Conservation (phyloP, 192 early-diverging fungal species). For the Gaertneriomyces sp. region DNA sequence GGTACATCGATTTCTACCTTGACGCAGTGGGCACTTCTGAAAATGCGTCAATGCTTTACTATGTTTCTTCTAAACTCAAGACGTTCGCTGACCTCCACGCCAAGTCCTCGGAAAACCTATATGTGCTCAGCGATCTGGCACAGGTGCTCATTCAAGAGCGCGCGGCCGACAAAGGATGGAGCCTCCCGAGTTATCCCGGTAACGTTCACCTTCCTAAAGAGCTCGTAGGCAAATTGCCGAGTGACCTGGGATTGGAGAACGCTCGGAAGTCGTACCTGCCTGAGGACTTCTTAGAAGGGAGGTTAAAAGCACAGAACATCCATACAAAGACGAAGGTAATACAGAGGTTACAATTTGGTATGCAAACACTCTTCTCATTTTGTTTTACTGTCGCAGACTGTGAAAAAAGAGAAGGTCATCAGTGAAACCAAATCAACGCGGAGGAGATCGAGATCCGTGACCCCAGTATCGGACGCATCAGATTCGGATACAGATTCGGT, state of each 20-base stretch:
- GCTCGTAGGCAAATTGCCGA: constrained; percentile 56
- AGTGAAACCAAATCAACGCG: constrained; percentile 11
- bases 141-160: constrained; percentile 76
- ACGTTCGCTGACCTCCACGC: constrained; percentile 57
- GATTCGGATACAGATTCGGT: background rate
- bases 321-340: too few species aligned
- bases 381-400: background rate
- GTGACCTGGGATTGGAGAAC: constrained; percentile 6
- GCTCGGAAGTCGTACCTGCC: constrained; percentile 35
- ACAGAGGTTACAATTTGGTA: background rate
- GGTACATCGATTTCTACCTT: constrained; percentile 85
- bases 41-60: constrained; percentile 81
- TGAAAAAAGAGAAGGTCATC: constrained; percentile 3
- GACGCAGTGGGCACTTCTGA: constrained; percentile 71
- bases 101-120: constrained; percentile 60
- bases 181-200: constrained; percentile 72
- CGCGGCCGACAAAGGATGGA: constrained; percentile 72
- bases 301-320: too few species aligned
- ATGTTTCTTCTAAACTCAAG: constrained; percentile 74
- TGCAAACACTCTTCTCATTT: background rate
- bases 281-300: too few species aligned
- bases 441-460: background rate
- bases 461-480: constrained; percentile 15
- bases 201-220: constrained; percentile 64
- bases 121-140: constrained; percentile 78